Percentiles rank a stretch among this genome's conserved stretches.
phyloP scores from a whole-genome alignment of 441 rosid genomes.

The Codiaeum variegatum region DNA sequence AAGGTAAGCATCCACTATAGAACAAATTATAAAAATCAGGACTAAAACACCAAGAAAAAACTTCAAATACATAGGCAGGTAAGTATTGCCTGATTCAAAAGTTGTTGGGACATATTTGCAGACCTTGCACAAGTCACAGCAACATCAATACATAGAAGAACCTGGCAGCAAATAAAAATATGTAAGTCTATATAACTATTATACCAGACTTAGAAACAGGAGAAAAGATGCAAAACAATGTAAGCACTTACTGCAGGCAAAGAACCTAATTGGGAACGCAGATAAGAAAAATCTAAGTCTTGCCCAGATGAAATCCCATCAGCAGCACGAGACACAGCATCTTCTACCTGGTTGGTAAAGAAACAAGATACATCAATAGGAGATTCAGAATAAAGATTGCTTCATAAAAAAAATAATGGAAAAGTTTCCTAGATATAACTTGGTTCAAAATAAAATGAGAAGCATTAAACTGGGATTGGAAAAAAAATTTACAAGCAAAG shows the following conservation, averaged over 20 bases:
- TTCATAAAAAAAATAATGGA: background rate
- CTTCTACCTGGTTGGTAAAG: constrained; percentile 69
- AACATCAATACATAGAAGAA: constrained; percentile 90
- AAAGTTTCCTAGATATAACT: background rate
- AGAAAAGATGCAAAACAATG: constrained; percentile 17
- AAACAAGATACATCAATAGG: constrained; percentile 18
- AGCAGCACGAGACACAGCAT: constrained; percentile 82
- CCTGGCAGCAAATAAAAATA: constrained; percentile 44
- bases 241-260: constrained; percentile 77
- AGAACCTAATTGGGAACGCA: constrained; percentile 82
- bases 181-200: constrained; percentile 20
- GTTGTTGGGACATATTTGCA: constrained; percentile 67
- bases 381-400: constrained; percentile 5
- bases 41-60: constrained; percentile 15
- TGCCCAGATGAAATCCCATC: constrained; percentile 67
- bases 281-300: constrained; percentile 69
- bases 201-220: background rate
- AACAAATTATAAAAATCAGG: background rate
- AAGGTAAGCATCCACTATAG: background rate
- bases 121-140: constrained; percentile 93
- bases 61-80: constrained; percentile 19
- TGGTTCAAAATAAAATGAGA: constrained; percentile 1
- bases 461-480: background rate
- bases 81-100: constrained; percentile 76
- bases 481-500: background rate